These are phyloP conservation scores for Avicennia marina DNA, from an alignment of 257 asterid species.

Conservation along the genomic window DNA sequence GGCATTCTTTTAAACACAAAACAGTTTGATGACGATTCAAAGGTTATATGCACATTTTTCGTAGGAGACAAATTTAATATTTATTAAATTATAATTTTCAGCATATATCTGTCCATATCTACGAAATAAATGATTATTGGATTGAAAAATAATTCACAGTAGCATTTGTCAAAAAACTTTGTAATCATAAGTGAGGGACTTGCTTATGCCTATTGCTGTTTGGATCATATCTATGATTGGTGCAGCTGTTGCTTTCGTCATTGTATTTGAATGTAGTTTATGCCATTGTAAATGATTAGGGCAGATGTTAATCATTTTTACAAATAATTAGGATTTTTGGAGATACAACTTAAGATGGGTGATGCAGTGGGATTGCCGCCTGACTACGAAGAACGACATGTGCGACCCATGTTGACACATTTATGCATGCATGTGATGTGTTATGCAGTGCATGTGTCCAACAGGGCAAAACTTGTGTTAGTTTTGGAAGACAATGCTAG, in stretches of 20 bases:
- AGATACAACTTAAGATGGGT: conserved; percentile 4
- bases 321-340: not conserved
- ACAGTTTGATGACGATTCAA: no score
- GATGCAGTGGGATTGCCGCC: not conserved
- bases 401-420: conserved; percentile 13
- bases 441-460: conserved; percentile 14
- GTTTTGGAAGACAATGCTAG: no score
- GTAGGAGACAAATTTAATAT: not conserved
- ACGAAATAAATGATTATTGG: no score
- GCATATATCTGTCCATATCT: no score
- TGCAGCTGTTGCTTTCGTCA: not conserved
- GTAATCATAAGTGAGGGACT: no score
- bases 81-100: no score
- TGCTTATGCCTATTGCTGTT: not conserved
- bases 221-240: not conserved
- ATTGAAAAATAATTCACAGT: no score
- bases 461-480: no score
- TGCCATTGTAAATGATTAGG: conserved; percentile 10
- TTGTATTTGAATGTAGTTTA: not conserved
- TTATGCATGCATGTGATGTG: conserved; percentile 22
- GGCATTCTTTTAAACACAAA: not conserved
- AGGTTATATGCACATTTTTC: no score
- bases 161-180: no score
- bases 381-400: conserved; percentile 19
- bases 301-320: not conserved